Conservation (phyloP, 805 yeast genomes). For the Metahyphopichia silvanorum region DNA sequence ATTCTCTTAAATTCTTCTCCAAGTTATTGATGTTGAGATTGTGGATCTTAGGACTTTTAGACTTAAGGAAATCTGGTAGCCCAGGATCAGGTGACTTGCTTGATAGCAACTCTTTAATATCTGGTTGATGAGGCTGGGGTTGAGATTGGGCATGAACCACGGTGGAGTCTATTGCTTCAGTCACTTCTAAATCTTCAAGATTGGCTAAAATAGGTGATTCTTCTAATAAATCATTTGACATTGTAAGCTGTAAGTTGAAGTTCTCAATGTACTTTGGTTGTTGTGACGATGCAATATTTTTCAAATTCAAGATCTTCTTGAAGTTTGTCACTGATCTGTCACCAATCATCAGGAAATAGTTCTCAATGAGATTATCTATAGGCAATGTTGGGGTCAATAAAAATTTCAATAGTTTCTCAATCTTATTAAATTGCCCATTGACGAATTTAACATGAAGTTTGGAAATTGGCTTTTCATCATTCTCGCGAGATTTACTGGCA, state of each 20-base stretch:
- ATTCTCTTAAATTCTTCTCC: slow-evolving; percentile 45
- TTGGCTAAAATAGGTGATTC: slow-evolving; percentile 29
- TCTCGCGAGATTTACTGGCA: slow-evolving; percentile 10
- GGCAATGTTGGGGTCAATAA: slow-evolving; percentile 65
- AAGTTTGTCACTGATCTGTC: slow-evolving; percentile 65
- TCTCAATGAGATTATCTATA: slow-evolving; percentile 53
- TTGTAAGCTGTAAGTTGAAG: slow-evolving; percentile 32
- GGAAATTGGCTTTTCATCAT: slow-evolving; percentile 13
- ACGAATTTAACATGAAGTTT: slow-evolving; percentile 42
- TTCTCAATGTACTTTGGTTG: slow-evolving; percentile 32
- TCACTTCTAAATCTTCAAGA: slow-evolving; percentile 24
- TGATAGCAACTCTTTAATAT: neutral
- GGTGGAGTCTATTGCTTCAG: neutral
- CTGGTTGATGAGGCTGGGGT: slow-evolving; percentile 1
- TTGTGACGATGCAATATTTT: slow-evolving; percentile 43
- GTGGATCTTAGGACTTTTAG: slow-evolving; percentile 9
- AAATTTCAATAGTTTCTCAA: slow-evolving; percentile 68
- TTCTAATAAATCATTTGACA: slow-evolving; percentile 21
- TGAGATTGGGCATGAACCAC: slow-evolving; percentile 2
- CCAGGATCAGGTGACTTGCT: slow-evolving; percentile 2
- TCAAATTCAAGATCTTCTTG: slow-evolving; percentile 58
- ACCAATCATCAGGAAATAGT: slow-evolving; percentile 62
- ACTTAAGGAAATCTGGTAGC: slow-evolving; percentile 2
- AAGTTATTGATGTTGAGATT: slow-evolving; percentile 38
- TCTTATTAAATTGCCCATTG: slow-evolving; percentile 32